These are phyloP conservation scores for Starmerella cellae DNA, from an alignment of 805 yeast genomes.

Conservation along the genomic window DNA sequence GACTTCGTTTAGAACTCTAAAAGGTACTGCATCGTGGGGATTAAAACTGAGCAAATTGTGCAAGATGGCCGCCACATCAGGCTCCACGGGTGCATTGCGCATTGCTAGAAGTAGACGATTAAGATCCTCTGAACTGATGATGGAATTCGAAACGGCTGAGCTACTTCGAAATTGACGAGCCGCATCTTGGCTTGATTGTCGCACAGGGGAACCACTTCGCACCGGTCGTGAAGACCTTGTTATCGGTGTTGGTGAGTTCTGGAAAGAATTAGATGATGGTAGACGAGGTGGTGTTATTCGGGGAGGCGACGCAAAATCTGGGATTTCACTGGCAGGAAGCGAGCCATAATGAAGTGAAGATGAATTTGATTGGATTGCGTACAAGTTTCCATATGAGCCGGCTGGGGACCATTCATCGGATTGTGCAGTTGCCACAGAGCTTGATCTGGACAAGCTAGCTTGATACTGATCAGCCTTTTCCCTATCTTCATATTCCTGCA, in stretches of 20 bases:
- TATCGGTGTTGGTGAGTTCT: too few species aligned
- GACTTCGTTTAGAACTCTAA: constrained; percentile 51
- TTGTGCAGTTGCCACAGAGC: not conserved
- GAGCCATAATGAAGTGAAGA: not conserved
- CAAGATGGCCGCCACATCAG: constrained; percentile 12
- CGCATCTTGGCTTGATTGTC: not conserved
- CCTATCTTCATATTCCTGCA: not conserved
- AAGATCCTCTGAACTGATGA: constrained; percentile 35
- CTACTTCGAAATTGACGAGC: too few species aligned
- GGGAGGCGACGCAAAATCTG: not conserved
- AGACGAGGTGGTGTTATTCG: not conserved
- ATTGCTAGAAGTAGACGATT: constrained; percentile 45
- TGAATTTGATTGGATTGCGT: not conserved
- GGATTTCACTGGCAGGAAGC: not conserved
- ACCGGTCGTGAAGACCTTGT: too few species aligned
- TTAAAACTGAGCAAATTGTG: constrained; percentile 44
- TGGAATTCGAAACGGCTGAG: not conserved
- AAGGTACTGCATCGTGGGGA: constrained; percentile 36
- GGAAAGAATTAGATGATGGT: too few species aligned
- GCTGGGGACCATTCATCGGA: not conserved
- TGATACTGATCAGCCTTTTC: not conserved
- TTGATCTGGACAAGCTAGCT: not conserved
- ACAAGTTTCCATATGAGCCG: constrained; percentile 1
- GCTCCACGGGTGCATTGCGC: constrained; percentile 34
- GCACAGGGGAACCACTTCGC: too few species aligned